These are phyloP conservation scores for Fusarium caatingaense DNA, from an alignment of 2,329 filamentous ascomycete genomes.

Conservation along the genomic window DNA sequence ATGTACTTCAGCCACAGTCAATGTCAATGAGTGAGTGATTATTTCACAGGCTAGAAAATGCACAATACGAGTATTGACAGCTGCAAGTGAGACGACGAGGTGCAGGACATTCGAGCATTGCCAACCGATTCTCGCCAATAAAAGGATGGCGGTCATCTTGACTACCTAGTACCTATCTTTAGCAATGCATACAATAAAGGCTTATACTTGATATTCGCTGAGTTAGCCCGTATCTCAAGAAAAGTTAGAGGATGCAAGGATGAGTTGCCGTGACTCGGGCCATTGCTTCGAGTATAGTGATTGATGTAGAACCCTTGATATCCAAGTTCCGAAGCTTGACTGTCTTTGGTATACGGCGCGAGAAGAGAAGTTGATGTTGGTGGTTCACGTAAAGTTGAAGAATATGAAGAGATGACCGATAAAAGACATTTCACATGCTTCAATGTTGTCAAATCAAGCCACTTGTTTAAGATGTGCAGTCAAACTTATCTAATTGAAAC, in stretches of 20 bases:
- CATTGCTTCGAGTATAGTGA: neutral
- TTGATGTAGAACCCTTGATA: neutral
- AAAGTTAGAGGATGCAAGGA: neutral
- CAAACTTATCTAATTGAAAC: constrained; percentile 5
- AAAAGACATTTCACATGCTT: neutral
- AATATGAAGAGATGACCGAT: neutral
- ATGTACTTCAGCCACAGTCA: constrained; percentile 22
- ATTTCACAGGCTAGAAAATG: constrained; percentile 12
- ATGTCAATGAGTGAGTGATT: constrained; percentile 28
- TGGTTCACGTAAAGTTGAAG: neutral
- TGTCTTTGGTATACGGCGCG: neutral
- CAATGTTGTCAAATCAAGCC: constrained; percentile 3
- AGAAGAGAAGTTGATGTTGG: neutral
- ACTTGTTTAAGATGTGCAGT: constrained; percentile 21
- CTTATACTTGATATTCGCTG: neutral
- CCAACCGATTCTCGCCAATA: constrained; percentile 32
- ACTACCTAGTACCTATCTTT: constrained; percentile 10
- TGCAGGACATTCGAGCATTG: constrained; percentile 12
- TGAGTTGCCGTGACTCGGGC: neutral
- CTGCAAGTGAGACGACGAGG: constrained; percentile 28
- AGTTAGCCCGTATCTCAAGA: neutral
- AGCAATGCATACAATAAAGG: constrained; percentile 6
- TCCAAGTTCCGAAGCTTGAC: neutral
- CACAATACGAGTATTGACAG: constrained; percentile 18
- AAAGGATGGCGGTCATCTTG: constrained; percentile 8